These are phyloP conservation scores for Sphaerulina vaccinii DNA, from an alignment of 2,329 filamentous ascomycete species.

Conservation along the genomic window DNA sequence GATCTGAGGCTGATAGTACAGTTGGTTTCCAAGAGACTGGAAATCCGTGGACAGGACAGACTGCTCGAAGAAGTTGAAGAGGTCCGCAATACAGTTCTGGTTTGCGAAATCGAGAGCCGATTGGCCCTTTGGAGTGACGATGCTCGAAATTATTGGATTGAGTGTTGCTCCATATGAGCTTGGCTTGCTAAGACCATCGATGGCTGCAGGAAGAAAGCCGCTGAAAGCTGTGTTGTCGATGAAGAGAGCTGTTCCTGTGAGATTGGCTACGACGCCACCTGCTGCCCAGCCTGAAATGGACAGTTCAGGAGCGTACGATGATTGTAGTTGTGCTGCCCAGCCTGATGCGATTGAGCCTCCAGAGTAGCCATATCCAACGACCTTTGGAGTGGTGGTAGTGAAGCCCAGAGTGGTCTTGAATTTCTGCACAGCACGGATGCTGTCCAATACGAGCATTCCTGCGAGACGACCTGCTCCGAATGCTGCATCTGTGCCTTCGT, in stretches of 20 bases:
- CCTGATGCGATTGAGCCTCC: too few species aligned
- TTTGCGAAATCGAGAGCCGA: conserved; percentile 21
- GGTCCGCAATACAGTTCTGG: conserved; percentile 26
- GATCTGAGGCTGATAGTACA: conserved; percentile 30
- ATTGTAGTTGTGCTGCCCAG: conserved; percentile 53
- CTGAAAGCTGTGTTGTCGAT: conserved; percentile 30
- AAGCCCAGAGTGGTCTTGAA: background rate
- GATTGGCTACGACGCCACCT: conserved; percentile 50
- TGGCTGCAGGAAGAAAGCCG: conserved; percentile 31
- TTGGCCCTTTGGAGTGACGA: conserved; percentile 27
- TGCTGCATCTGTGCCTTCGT: conserved; percentile 38
- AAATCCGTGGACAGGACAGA: conserved; percentile 21
- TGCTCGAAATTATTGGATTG: conserved; percentile 19
- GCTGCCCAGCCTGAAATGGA: conserved; percentile 50
- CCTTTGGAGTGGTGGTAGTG: background rate
- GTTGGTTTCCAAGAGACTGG: conserved; percentile 25
- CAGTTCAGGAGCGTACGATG: conserved; percentile 56
- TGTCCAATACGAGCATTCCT: conserved; percentile 46
- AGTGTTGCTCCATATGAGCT: conserved; percentile 30
- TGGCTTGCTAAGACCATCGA: conserved; percentile 27
- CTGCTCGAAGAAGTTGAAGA: conserved; percentile 28
- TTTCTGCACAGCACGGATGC: conserved; percentile 41
- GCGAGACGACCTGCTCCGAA: conserved; percentile 39
- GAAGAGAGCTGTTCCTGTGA: conserved; percentile 30
- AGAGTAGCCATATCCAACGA: too few species aligned